Conservation (phyloP, 2,329 filamentous ascomycete species). For the Curvularia verruculosa region DNA sequence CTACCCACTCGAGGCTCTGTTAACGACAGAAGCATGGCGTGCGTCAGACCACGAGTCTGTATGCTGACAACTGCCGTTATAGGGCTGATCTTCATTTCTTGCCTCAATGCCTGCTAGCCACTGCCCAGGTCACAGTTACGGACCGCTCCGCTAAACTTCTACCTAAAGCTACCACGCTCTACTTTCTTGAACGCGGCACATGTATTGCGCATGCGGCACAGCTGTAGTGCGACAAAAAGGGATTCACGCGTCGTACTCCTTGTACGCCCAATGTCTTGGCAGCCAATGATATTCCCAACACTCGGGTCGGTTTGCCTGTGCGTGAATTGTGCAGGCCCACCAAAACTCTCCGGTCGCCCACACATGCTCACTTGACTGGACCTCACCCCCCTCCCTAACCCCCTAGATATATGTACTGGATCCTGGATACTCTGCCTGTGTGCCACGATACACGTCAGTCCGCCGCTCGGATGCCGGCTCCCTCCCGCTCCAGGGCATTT, state of each 20-base stretch:
- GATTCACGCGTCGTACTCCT: constrained; percentile 23
- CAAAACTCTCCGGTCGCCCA: neutral
- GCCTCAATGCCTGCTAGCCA: neutral
- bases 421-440: neutral
- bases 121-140: constrained; percentile 5
- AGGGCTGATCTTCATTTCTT: constrained; percentile 4
- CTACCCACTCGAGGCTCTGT: neutral
- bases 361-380: neutral
- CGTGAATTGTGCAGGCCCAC: neutral
- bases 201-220: neutral
- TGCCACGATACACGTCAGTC: constrained; percentile 12
- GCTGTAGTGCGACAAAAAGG: constrained; percentile 15
- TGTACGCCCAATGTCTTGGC: constrained; percentile 13
- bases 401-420: neutral
- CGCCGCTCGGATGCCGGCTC: constrained; percentile 12
- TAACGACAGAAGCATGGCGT: neutral
- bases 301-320: neutral
- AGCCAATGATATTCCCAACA: neutral
- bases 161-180: constrained; percentile 8
- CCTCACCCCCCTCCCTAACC: neutral
- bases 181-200: neutral
- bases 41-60: neutral
- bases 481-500: constrained; percentile 10
- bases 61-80: constrained; percentile 8
- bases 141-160: constrained; percentile 14